phyloP scores from a whole-genome alignment of 176 grass and related monocot species.

The Stipa capillata region DNA sequence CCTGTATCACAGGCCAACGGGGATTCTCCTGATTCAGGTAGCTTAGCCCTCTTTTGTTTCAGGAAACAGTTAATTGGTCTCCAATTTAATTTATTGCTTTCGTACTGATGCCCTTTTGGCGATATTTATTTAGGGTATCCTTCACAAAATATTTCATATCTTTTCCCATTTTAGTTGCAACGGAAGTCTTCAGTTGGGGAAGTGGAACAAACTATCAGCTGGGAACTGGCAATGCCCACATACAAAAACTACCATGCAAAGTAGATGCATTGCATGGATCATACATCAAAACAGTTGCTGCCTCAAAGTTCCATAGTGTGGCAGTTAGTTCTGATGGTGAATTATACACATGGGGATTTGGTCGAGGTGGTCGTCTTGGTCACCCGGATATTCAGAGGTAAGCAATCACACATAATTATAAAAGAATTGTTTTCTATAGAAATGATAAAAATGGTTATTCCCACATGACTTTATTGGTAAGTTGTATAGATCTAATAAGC shows the following conservation, averaged over 20 bases:
- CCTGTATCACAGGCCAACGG: constrained; percentile 69
- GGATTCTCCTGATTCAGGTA: constrained; percentile 71
- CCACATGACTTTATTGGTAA: background rate
- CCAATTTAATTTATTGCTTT: background rate
- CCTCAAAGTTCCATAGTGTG: constrained; percentile 95
- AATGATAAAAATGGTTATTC: background rate
- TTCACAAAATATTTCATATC: constrained; percentile 9
- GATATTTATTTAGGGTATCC: constrained; percentile 27
- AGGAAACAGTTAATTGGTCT: background rate
- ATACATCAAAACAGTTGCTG: constrained; percentile 62
- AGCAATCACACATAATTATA: background rate
- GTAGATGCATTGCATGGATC: constrained; percentile 86
- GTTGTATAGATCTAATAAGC: background rate
- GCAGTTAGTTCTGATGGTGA: constrained; percentile 83
- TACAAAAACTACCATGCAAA: constrained; percentile 98
- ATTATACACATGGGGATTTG: constrained; percentile 98
- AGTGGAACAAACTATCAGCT: constrained; percentile 98
- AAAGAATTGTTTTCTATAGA: background rate
- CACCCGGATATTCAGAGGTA: constrained; percentile 96
- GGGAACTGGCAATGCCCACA: constrained; percentile 95
- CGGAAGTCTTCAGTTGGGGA: constrained; percentile 97
- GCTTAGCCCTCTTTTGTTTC: constrained; percentile 22
- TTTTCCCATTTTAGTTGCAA: constrained; percentile 72
- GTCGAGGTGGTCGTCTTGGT: constrained; percentile 89
- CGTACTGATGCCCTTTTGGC: constrained; percentile 3